A percentile compares a stretch with the other conserved stretches of the same genome.
Evolutionary conservation across 768 basidiomycete genomes (phyloP).

Genomic region (Mycena albidolilacea): DNA sequence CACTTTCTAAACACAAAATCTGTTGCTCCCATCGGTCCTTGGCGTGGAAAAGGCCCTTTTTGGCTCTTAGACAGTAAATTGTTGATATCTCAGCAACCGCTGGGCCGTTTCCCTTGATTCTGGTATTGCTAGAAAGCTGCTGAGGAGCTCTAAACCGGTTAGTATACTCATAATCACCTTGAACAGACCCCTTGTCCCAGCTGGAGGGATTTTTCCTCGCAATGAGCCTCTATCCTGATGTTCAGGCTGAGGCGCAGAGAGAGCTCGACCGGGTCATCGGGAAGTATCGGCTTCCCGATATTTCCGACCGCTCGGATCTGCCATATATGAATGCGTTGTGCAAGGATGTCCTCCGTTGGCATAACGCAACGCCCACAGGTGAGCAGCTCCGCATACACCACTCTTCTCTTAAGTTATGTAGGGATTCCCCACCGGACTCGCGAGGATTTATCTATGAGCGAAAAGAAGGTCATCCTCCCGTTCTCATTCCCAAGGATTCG

Average conservation of each 20-base stretch:
- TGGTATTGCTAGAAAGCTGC: no score
- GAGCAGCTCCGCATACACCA: conserved; percentile 39
- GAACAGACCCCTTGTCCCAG: conserved; percentile 44
- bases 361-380: conserved; percentile 22
- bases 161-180: neutral
- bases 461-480: conserved; percentile 8
- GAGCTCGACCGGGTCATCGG: conserved; percentile 49
- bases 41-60: no score
- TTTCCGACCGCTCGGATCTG: conserved; percentile 42
- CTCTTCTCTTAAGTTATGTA: conserved; percentile 35
- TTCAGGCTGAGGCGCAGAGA: conserved; percentile 44
- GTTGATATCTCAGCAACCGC: no score
- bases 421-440: conserved; percentile 49
- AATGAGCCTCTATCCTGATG: conserved; percentile 48
- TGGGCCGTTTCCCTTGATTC: no score
- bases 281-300: conserved; percentile 42
- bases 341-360: conserved; percentile 45
- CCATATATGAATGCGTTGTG: conserved; percentile 47
- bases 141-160: no score
- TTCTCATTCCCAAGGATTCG: conserved; percentile 46
- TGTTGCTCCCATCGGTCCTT: no score
- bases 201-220: conserved; percentile 47
- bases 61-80: no score
- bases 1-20: no score
- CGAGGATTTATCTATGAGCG: conserved; percentile 44